phyloP scores from a whole-genome alignment of 495 filamentous ascomycete genomes.

The Beverwykella pulmonaria region DNA sequence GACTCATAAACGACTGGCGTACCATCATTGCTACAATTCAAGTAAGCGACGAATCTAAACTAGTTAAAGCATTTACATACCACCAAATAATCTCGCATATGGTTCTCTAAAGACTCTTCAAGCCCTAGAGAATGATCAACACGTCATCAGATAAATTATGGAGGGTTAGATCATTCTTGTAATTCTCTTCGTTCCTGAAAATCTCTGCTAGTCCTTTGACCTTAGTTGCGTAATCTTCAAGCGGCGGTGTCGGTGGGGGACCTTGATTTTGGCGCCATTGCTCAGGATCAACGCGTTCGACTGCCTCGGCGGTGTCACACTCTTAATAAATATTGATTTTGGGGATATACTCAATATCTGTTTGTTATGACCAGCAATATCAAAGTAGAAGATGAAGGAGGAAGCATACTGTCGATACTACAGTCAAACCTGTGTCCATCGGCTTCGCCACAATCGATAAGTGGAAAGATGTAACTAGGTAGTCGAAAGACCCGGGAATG shows the following conservation, averaged over 20 bases:
- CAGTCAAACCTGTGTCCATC: slow-evolving; percentile 9
- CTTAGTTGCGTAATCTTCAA: slow-evolving; percentile 7
- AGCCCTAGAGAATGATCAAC: slow-evolving; percentile 6
- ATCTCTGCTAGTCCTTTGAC: neutral
- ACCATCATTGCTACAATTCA: neutral
- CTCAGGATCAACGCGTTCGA: slow-evolving; percentile 22
- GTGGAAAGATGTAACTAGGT: neutral
- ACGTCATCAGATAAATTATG: neutral
- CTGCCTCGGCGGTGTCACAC: slow-evolving; percentile 5
- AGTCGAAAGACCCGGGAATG: neutral
- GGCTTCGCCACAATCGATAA: slow-evolving; percentile 16
- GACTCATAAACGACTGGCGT: no score
- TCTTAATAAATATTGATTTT: neutral
- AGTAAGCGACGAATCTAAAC: neutral
- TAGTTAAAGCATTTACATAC: neutral
- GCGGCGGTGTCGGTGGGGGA: neutral
- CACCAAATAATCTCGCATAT: neutral
- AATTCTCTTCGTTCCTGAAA: neutral
- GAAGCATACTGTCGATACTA: slow-evolving; percentile 14
- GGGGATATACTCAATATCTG: slow-evolving; percentile 5
- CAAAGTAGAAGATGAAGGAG: neutral
- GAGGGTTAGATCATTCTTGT: neutral
- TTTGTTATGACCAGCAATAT: neutral
- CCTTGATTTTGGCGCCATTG: slow-evolving; percentile 7
- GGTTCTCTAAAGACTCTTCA: neutral